Evolutionary conservation across 208 protist genomes (phyloP).

Genomic region (Entamoeba histolytica): DNA sequence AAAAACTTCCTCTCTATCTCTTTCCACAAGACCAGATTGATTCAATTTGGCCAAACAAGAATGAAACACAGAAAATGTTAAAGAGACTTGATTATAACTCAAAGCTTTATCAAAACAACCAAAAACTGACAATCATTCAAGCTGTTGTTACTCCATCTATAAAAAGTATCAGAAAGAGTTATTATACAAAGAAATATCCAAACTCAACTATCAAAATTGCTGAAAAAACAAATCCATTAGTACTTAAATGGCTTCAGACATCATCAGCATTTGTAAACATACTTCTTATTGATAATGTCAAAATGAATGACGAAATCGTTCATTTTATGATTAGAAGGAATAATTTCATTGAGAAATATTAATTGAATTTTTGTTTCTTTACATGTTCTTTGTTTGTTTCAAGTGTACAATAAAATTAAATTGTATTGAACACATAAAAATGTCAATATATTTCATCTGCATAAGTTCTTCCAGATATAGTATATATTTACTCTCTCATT

Average conservation of each 20-base stretch:
- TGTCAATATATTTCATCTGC: too few species aligned
- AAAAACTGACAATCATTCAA: background rate
- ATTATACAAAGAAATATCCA: background rate
- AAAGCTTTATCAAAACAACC: background rate
- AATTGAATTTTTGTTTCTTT: too few species aligned
- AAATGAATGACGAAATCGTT: background rate
- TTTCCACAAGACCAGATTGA: background rate
- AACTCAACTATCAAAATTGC: background rate
- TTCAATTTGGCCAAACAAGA: background rate
- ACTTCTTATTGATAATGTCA: background rate
- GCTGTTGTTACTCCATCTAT: background rate
- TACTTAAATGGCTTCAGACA: background rate
- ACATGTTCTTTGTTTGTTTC: too few species aligned
- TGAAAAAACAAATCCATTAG: background rate
- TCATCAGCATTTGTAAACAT: background rate
- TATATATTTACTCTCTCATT: too few species aligned
- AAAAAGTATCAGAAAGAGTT: background rate
- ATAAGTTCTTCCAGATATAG: too few species aligned
- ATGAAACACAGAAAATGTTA: background rate
- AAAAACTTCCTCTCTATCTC: background rate
- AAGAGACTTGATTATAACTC: background rate
- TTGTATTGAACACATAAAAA: too few species aligned
- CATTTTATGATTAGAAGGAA: background rate
- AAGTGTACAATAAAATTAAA: too few species aligned
- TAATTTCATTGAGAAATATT: background rate